Evolutionary conservation across 2,329 filamentous ascomycete genomes (phyloP).

Genomic region (Monilinia fructicola): DNA sequence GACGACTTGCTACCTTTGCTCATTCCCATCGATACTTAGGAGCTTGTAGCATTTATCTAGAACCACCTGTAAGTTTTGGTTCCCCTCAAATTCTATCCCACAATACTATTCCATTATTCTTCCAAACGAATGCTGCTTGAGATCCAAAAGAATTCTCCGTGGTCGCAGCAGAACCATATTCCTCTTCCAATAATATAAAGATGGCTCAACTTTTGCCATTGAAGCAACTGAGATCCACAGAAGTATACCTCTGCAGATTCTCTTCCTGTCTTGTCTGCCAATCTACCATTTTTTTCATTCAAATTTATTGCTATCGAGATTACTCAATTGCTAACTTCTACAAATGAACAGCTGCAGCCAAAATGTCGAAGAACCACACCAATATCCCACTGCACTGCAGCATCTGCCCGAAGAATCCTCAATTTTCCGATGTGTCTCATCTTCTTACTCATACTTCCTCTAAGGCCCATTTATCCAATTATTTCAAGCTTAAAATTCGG

Average conservation of each 20-base stretch:
- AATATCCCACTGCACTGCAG: slow-evolving; percentile 72
- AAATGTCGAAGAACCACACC: slow-evolving; percentile 33
- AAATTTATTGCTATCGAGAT: background rate
- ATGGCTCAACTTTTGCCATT: background rate
- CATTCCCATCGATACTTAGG: slow-evolving; percentile 28
- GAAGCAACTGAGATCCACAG: background rate
- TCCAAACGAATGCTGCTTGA: background rate
- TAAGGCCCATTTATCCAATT: slow-evolving; percentile 84
- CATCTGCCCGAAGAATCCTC: slow-evolving; percentile 76
- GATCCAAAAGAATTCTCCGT: background rate
- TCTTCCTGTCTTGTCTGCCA: background rate
- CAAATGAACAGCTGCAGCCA: slow-evolving; percentile 21
- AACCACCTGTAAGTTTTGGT: slow-evolving; percentile 10
- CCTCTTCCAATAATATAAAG: too few species aligned
- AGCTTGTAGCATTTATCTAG: slow-evolving; percentile 18
- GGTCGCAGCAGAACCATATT: background rate
- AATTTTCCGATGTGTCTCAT: slow-evolving; percentile 88
- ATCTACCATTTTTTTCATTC: background rate
- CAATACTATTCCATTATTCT: background rate
- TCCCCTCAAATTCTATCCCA: background rate
- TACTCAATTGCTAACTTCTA: slow-evolving; percentile 19
- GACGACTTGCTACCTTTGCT: slow-evolving; percentile 35
- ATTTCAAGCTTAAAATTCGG: slow-evolving; percentile 77
- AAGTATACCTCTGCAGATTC: background rate
- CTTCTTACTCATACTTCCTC: slow-evolving; percentile 89